Evolutionary conservation across 768 basidiomycete genomes (phyloP).

Genomic region (Lactifluus volemus): DNA sequence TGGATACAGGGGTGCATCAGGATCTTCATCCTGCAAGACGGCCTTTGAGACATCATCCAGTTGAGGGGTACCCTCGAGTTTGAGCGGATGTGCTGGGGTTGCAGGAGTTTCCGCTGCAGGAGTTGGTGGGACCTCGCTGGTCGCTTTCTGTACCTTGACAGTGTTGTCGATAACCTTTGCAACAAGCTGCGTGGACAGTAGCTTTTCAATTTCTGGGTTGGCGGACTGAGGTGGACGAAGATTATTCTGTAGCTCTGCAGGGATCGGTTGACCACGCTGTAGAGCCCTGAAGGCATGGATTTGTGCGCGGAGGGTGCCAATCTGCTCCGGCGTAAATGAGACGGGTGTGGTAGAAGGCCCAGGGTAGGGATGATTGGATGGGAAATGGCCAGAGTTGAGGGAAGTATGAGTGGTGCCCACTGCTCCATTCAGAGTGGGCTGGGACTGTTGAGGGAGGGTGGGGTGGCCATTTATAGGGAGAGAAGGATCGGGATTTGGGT

Average conservation of each 20-base stretch:
- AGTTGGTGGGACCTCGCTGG: constrained; percentile 23
- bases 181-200: constrained; percentile 50
- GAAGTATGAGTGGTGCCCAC: constrained; percentile 31
- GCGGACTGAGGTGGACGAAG: constrained; percentile 57
- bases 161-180: constrained; percentile 65
- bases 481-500: constrained; percentile 19
- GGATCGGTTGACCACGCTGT: constrained; percentile 53
- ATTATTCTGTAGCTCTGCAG: constrained; percentile 60
- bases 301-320: constrained; percentile 67
- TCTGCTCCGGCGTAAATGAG: constrained; percentile 70
- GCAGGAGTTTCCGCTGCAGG: constrained; percentile 8
- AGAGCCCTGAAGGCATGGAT: constrained; percentile 77
- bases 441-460: constrained; percentile 21
- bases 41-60: constrained; percentile 63
- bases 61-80: constrained; percentile 45
- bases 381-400: constrained; percentile 41
- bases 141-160: constrained; percentile 61
- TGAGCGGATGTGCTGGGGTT: constrained; percentile 30
- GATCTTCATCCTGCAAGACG: constrained; percentile 70
- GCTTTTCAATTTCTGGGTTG: constrained; percentile 54
- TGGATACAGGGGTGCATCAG: constrained; percentile 76
- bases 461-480: constrained; percentile 44
- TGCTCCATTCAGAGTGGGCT: constrained; percentile 28
- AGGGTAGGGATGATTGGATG: constrained; percentile 41
- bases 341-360: constrained; percentile 61